Percentiles rank a stretch among this genome's conserved stretches.
These are phyloP conservation scores for Podila verticillata DNA, from an alignment of 192 early-diverging fungal genomes.

Conservation along the genomic window DNA sequence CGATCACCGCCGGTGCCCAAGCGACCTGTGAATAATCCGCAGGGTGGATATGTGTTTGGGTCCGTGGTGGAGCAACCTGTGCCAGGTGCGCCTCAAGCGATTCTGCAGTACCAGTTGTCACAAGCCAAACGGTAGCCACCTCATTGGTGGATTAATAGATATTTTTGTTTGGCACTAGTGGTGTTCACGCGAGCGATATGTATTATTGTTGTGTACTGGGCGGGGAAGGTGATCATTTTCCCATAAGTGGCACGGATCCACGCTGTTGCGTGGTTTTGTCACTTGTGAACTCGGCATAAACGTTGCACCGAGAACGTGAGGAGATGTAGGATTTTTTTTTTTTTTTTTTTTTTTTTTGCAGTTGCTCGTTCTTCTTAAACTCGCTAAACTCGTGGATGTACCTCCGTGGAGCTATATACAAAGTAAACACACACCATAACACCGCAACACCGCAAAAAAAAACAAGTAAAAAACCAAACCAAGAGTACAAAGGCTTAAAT, in stretches of 20 bases:
- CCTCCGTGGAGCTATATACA: no score
- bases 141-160: neutral
- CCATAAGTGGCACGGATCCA: neutral
- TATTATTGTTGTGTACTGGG: no score
- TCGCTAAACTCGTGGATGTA: no score
- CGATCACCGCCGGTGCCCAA: slow-evolving; percentile 5
- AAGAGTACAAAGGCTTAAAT: no score
- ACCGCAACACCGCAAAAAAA: no score
- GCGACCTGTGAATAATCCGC: slow-evolving; percentile 22
- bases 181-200: no score
- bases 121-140: neutral
- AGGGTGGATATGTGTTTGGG: slow-evolving; percentile 26
- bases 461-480: no score
- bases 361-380: neutral
- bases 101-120: slow-evolving; percentile 12
- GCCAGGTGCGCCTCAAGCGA: slow-evolving; percentile 29
- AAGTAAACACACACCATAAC: no score
- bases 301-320: no score
- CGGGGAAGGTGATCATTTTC: neutral
- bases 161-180: no score
- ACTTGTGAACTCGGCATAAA: no score
- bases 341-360: neutral
- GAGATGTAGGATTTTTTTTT: no score
- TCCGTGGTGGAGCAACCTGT: slow-evolving; percentile 2
- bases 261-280: neutral